These are phyloP conservation scores for Catharanthus roseus DNA, from an alignment of 257 asterid species.

Conservation along the genomic window DNA sequence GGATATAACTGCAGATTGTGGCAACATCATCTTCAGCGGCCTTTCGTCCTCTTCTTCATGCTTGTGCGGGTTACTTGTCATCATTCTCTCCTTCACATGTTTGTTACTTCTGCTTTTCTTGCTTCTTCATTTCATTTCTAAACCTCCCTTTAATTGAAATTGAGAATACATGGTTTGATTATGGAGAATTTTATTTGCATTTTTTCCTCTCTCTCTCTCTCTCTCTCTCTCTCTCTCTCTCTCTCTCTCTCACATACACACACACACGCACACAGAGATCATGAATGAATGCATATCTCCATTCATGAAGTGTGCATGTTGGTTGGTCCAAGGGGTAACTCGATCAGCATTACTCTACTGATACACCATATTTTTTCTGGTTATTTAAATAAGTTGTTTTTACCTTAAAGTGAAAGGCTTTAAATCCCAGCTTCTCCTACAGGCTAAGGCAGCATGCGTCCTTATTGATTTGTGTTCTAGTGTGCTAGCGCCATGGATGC, in stretches of 20 bases:
- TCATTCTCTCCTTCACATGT: constrained; percentile 93
- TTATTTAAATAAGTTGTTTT: constrained; percentile 15
- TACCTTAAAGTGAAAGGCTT: constrained; percentile 11
- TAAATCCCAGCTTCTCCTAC: constrained; percentile 26
- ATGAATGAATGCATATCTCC: neutral
- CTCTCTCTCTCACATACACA: too few species aligned
- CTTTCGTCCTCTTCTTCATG: constrained; percentile 80
- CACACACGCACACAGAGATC: neutral
- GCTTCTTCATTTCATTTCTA: neutral
- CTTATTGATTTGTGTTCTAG: constrained; percentile 92
- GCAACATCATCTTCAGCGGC: constrained; percentile 68
- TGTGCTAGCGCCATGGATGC: constrained; percentile 88
- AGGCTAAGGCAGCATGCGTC: constrained; percentile 92
- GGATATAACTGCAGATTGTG: constrained; percentile 62
- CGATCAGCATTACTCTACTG: too few species aligned
- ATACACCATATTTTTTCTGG: constrained; percentile 18
- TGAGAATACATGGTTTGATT: neutral
- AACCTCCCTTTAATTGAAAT: neutral
- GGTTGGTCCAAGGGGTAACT: neutral
- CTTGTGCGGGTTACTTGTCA: constrained; percentile 89
- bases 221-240: neutral
- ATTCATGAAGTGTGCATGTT: neutral
- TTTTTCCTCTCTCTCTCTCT: neutral
- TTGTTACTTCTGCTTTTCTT: constrained; percentile 37
- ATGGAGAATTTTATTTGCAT: constrained; percentile 9